Conservation (phyloP, 345 rosid genomes). For the Melaleuca quinquenervia region DNA sequence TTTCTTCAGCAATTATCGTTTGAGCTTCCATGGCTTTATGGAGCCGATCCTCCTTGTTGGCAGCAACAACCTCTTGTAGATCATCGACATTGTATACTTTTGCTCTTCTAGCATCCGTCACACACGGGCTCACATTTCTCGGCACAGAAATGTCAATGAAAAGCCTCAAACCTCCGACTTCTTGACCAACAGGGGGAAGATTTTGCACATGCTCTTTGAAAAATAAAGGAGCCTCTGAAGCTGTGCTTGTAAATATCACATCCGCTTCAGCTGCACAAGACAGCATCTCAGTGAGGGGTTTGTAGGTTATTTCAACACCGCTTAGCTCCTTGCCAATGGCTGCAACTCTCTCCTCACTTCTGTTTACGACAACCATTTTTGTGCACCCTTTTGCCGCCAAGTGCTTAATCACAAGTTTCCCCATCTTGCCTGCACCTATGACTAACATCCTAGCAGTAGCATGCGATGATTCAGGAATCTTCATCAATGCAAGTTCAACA, state of each 20-base stretch:
- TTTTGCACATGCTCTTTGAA: constrained; percentile 51
- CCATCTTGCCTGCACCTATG: constrained; percentile 76
- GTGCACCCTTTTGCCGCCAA: constrained; percentile 66
- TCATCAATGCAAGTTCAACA: constrained; percentile 65
- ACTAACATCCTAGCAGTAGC: constrained; percentile 50
- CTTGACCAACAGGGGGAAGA: constrained; percentile 41
- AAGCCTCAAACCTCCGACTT: constrained; percentile 58
- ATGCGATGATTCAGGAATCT: constrained; percentile 41
- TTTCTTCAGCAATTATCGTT: constrained; percentile 64
- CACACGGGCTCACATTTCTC: constrained; percentile 80
- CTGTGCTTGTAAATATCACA: constrained; percentile 89
- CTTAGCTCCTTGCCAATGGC: constrained; percentile 73
- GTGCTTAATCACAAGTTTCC: constrained; percentile 78
- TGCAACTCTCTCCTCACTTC: constrained; percentile 69
- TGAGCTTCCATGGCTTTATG: constrained; percentile 96
- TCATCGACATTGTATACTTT: constrained; percentile 84
- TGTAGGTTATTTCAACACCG: constrained; percentile 54
- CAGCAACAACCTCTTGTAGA: constrained; percentile 98
- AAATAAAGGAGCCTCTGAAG: constrained; percentile 71
- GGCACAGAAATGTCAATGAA: constrained; percentile 91
- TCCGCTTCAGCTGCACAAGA: constrained; percentile 74
- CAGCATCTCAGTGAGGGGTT: constrained; percentile 62
- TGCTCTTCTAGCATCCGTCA: constrained; percentile 35
- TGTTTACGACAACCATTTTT: constrained; percentile 47
- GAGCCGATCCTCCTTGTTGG: constrained; percentile 89